phyloP scores from a whole-genome alignment of 768 basidiomycete genomes.

The Leccinum longicurvipes region DNA sequence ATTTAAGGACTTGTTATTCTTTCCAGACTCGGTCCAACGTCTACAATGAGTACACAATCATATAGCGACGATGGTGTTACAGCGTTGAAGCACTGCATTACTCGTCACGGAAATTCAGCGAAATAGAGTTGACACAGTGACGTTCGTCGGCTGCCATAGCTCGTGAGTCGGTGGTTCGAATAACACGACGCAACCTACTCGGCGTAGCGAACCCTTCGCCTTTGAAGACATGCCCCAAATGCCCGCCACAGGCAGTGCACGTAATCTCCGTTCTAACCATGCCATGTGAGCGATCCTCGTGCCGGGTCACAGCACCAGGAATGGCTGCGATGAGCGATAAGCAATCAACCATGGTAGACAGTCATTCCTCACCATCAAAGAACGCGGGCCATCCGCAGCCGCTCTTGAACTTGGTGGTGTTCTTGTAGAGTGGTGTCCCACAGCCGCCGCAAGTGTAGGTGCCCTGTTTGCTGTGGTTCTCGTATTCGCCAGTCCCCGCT shows the following conservation, averaged over 20 bases:
- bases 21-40: not conserved
- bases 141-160: conserved; percentile 64
- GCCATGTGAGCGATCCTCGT: conserved; percentile 66
- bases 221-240: conserved; percentile 94
- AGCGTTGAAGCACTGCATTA: conserved; percentile 1
- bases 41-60: not conserved
- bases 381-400: conserved; percentile 99
- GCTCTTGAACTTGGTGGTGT: conserved; percentile 85
- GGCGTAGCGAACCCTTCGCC: conserved; percentile 83
- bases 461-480: conserved; percentile 63
- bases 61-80: not conserved
- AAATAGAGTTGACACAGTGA: conserved; percentile 89
- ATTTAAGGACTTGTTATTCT: conserved; percentile 1
- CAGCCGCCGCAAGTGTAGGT: conserved; percentile 81
- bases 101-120: conserved; percentile 64
- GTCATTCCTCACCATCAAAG: conserved; percentile 67
- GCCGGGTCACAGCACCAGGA: conserved; percentile 80
- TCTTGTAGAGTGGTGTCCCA: conserved; percentile 81
- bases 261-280: conserved; percentile 82
- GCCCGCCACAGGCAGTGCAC: conserved; percentile 88
- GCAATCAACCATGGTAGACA: not conserved
- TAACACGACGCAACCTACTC: conserved; percentile 43
- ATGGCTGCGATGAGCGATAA: conserved; percentile 53
- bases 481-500: conserved; percentile 75
- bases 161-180: not conserved